These are phyloP conservation scores for Amaranthus palmeri DNA, from an alignment of 148 eudicot species.

Conservation along the genomic window DNA sequence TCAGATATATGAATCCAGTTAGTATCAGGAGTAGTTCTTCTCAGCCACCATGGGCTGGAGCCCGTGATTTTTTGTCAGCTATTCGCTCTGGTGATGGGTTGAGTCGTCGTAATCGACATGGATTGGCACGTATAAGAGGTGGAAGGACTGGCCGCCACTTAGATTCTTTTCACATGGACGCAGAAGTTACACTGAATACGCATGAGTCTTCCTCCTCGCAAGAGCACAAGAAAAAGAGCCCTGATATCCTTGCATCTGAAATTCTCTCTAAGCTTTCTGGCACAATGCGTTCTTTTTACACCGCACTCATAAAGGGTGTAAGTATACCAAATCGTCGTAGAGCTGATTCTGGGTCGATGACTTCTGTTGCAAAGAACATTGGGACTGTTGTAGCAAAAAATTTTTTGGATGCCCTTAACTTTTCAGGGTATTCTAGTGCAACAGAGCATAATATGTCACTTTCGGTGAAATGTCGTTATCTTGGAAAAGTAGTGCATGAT, in stretches of 20 bases:
- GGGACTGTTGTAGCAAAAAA: constrained; percentile 78
- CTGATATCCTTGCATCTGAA: constrained; percentile 69
- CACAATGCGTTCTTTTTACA: constrained; percentile 68
- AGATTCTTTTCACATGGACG: constrained; percentile 71
- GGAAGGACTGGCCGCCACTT: constrained; percentile 77
- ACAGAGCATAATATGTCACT: constrained; percentile 47
- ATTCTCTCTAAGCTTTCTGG: constrained; percentile 68
- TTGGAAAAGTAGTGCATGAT: constrained; percentile 92
- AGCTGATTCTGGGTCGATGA: constrained; percentile 70
- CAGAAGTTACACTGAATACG: constrained; percentile 51
- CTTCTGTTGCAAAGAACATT: constrained; percentile 79
- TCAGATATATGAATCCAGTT: constrained; percentile 79
- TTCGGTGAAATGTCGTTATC: constrained; percentile 84
- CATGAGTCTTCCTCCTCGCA: constrained; percentile 44
- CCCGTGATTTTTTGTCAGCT: constrained; percentile 77
- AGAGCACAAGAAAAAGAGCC: constrained; percentile 74
- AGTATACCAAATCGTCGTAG: constrained; percentile 88
- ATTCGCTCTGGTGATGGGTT: constrained; percentile 80
- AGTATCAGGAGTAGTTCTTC: constrained; percentile 58
- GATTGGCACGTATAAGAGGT: constrained; percentile 77
- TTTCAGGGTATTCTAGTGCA: constrained; percentile 58
- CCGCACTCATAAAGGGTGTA: constrained; percentile 81
- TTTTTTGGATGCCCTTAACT: constrained; percentile 74
- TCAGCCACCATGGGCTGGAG: constrained; percentile 74
- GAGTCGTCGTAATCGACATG: constrained; percentile 84